Conservation (phyloP, 495 filamentous ascomycete genomes). For the Aspergillus asperescens region DNA sequence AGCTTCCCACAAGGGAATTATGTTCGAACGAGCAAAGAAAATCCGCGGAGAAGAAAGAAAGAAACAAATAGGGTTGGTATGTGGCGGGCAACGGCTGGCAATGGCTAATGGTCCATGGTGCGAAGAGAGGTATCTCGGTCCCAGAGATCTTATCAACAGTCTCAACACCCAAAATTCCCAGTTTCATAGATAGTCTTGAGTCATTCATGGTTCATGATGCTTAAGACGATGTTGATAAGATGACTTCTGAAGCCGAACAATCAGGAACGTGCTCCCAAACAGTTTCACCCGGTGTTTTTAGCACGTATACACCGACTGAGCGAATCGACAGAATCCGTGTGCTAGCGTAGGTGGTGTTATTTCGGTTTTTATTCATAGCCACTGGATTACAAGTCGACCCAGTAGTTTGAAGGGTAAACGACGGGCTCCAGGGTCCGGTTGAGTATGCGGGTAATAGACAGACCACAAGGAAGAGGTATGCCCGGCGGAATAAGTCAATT, state of each 20-base stretch:
- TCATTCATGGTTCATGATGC: not conserved
- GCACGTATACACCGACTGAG: conserved; percentile 15
- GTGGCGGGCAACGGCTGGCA: not conserved
- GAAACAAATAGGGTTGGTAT: not conserved
- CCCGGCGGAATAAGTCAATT: conserved; percentile 44
- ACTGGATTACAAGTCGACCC: conserved; percentile 37
- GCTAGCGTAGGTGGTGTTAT: conserved; percentile 2
- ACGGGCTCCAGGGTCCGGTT: conserved; percentile 16
- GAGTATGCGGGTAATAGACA: conserved; percentile 18
- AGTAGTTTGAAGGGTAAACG: conserved; percentile 20
- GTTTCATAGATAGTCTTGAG: not conserved
- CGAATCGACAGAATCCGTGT: not conserved
- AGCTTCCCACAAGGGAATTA: not conserved
- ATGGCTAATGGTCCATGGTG: conserved; percentile 9
- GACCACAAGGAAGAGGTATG: conserved; percentile 24
- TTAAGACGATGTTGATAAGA: not conserved
- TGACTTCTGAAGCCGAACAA: not conserved
- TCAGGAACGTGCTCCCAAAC: not conserved
- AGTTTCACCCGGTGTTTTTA: not conserved
- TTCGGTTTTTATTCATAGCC: conserved; percentile 23
- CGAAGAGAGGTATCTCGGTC: not conserved
- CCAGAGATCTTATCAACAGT: not conserved
- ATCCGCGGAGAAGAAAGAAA: not conserved
- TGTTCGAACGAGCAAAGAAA: not conserved
- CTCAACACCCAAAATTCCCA: not conserved